phyloP scores from a whole-genome alignment of 306 rosid species.

The Hippophae rhamnoides region DNA sequence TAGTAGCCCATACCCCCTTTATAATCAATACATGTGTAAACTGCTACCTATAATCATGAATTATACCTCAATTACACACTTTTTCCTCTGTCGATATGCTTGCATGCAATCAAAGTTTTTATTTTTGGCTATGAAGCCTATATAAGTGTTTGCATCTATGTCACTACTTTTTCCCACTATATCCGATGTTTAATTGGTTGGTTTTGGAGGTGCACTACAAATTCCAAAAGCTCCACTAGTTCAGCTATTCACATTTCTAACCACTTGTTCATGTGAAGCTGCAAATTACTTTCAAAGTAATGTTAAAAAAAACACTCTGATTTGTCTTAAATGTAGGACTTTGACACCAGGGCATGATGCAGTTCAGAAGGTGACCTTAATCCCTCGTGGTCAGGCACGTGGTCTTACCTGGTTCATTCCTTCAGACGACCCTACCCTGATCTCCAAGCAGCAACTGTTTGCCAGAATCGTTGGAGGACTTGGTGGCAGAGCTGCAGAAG shows the following conservation, averaged over 20 bases:
- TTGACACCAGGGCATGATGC: constrained; percentile 98
- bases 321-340: constrained; percentile 49
- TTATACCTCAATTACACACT: neutral
- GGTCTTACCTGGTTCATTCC: constrained; percentile 99
- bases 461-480: constrained; percentile 71
- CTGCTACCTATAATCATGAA: neutral
- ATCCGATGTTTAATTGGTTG: too few species aligned
- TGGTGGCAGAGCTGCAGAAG: constrained; percentile 79
- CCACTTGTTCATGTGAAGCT: neutral
- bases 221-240: too few species aligned
- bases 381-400: constrained; percentile 98
- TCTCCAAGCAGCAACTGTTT: constrained; percentile 54
- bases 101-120: too few species aligned
- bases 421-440: constrained; percentile 53
- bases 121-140: too few species aligned
- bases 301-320: neutral
- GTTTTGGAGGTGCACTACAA: too few species aligned
- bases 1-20: neutral
- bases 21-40: too few species aligned
- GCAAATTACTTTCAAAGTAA: neutral
- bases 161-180: too few species aligned
- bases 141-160: too few species aligned
- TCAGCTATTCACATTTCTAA: too few species aligned
- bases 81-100: neutral
- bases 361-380: constrained; percentile 81